A percentile compares a stretch with the other conserved stretches of the same genome.
Evolutionary conservation across 192 early-diverging fungal genomes (phyloP).

Genomic region (Coemansia sp.): DNA sequence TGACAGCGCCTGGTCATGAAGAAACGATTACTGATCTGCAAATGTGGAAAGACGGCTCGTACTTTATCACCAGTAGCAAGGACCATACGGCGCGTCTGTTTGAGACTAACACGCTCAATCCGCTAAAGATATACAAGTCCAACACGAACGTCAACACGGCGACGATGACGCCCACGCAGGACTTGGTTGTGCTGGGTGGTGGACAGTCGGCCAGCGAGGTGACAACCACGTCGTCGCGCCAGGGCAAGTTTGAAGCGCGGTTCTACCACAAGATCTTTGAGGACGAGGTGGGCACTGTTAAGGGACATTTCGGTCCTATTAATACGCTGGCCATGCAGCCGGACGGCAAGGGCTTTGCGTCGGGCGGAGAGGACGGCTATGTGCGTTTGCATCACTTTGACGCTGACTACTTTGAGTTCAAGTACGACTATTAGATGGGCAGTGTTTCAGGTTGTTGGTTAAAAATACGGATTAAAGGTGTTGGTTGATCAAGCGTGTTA

Average conservation of each 20-base stretch:
- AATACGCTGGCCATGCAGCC: slow-evolving; percentile 98
- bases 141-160: slow-evolving; percentile 93
- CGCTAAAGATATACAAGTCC: slow-evolving; percentile 81
- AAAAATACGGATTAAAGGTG: too few relatives aligned
- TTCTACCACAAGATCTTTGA: slow-evolving; percentile 98
- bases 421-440: slow-evolving; percentile 54
- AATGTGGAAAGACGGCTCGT: slow-evolving; percentile 82
- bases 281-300: slow-evolving; percentile 94
- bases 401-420: slow-evolving; percentile 93
- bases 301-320: slow-evolving; percentile 99
- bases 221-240: slow-evolving; percentile 82
- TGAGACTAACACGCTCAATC: slow-evolving; percentile 79
- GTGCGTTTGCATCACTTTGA: slow-evolving; percentile 97
- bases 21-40: slow-evolving; percentile 87
- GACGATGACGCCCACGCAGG: slow-evolving; percentile 81
- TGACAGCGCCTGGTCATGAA: slow-evolving; percentile 64
- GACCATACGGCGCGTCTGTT: slow-evolving; percentile 89
- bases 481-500: too few relatives aligned
- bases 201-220: slow-evolving; percentile 99
- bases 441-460: too few relatives aligned
- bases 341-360: slow-evolving; percentile 89
- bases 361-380: slow-evolving; percentile 98
- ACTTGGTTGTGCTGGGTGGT: slow-evolving; percentile 88
- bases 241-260: slow-evolving; percentile 95
- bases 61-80: slow-evolving; percentile 95